These are phyloP conservation scores for Penicillium palitans DNA, from an alignment of 2,329 filamentous ascomycete genomes.

Conservation along the genomic window DNA sequence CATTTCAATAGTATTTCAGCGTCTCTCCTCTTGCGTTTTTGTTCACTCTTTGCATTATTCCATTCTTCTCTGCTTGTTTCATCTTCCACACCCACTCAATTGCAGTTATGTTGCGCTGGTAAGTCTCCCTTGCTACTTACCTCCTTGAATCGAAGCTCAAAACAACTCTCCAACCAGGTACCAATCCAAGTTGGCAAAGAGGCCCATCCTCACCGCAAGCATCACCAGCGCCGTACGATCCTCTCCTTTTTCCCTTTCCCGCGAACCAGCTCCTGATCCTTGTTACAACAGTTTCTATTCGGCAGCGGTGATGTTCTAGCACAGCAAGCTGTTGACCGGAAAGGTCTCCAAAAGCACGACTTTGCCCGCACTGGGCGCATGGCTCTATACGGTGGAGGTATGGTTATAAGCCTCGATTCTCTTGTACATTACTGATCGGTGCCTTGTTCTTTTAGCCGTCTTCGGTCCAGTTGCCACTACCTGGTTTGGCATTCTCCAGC, in stretches of 20 bases:
- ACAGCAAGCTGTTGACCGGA: slow-evolving; percentile 85
- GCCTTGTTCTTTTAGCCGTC: slow-evolving; percentile 51
- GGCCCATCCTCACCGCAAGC: slow-evolving; percentile 86
- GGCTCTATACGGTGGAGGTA: slow-evolving; percentile 53
- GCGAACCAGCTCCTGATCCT: not conserved
- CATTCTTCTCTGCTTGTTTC: not conserved
- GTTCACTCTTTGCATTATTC: slow-evolving; percentile 7
- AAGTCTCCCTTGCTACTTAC: slow-evolving; percentile 13
- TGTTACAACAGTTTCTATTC: slow-evolving; percentile 67
- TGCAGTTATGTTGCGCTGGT: slow-evolving; percentile 41
- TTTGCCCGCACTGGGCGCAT: slow-evolving; percentile 50
- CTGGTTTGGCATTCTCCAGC: slow-evolving; percentile 81
- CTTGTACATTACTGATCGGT: not conserved
- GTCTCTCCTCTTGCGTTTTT: not conserved
- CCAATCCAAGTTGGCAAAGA: slow-evolving; percentile 74
- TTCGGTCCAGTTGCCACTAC: slow-evolving; percentile 86
- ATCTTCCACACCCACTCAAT: not conserved
- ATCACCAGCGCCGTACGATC: slow-evolving; percentile 71
- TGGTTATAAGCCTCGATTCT: slow-evolving; percentile 8
- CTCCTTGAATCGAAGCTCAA: slow-evolving; percentile 17
- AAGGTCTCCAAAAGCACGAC: slow-evolving; percentile 75
- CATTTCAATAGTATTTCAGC: slow-evolving; percentile 1
- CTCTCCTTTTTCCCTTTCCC: not conserved
- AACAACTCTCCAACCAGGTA: slow-evolving; percentile 61
- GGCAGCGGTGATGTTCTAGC: slow-evolving; percentile 87